Conservation (phyloP, 179 eudicot genomes). For the Silene coronaria region DNA sequence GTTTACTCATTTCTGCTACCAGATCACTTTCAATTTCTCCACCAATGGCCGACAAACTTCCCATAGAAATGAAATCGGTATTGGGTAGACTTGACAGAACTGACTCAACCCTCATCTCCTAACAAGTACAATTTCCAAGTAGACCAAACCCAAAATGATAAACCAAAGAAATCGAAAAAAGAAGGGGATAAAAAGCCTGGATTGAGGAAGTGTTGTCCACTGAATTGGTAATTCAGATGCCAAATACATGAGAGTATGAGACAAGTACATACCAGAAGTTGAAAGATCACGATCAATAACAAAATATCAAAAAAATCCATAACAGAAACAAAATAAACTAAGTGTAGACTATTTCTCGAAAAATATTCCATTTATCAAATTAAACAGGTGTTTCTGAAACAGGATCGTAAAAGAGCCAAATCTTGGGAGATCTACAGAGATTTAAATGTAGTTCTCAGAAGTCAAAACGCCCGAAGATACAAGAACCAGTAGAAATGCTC, state of each 20-base stretch:
- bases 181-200: neutral
- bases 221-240: neutral
- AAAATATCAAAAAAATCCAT: neutral
- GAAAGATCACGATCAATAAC: neutral
- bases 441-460: slow-evolving; percentile 1
- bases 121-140: no score
- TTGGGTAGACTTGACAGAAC: no score
- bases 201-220: neutral
- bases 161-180: no score
- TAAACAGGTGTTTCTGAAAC: neutral
- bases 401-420: slow-evolving; percentile 14
- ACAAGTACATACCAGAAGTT: neutral
- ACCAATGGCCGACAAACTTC: no score
- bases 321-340: neutral
- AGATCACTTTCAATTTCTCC: no score
- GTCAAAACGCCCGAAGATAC: neutral
- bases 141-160: no score
- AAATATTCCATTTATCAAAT: slow-evolving; percentile 8
- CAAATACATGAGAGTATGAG: neutral
- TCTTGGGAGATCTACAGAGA: slow-evolving; percentile 14
- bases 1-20: no score
- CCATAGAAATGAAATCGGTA: no score
- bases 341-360: neutral
- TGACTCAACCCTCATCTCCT: no score
- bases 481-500: slow-evolving; percentile 9